These are phyloP conservation scores for Isoetes taiwanensis DNA, from an alignment of 75 land plant species.

Conservation along the genomic window DNA sequence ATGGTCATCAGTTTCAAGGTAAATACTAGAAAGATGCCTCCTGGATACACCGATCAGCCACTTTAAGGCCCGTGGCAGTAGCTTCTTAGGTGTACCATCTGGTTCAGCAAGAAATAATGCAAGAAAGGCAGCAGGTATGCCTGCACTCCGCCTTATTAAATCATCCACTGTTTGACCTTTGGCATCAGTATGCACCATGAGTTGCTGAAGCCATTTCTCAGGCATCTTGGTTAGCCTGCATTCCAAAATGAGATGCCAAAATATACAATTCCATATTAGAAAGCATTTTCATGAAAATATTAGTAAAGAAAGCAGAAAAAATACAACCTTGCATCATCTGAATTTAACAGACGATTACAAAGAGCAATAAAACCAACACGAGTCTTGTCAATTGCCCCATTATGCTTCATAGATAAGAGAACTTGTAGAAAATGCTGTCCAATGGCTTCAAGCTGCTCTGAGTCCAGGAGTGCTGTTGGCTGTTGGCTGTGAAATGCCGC, in stretches of 20 bases:
- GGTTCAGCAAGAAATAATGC: constrained; percentile 92
- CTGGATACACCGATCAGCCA: constrained; percentile 71
- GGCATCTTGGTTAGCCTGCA: constrained; percentile 80
- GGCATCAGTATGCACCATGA: constrained; percentile 59
- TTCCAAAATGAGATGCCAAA: too few relatives aligned
- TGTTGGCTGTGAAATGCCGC: neutral
- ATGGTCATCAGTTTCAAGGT: too few relatives aligned
- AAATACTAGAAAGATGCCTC: too few relatives aligned
- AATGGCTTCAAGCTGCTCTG: constrained; percentile 66
- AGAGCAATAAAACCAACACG: constrained; percentile 97
- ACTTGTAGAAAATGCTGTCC: constrained; percentile 90
- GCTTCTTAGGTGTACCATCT: constrained; percentile 90
- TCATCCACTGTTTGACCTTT: constrained; percentile 93
- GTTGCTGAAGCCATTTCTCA: constrained; percentile 82
- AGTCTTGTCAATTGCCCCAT: constrained; percentile 99
- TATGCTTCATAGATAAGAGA: constrained; percentile 93
- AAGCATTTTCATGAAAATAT: too few relatives aligned
- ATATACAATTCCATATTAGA: too few relatives aligned
- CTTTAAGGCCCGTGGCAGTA: constrained; percentile 65
- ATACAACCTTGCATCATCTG: constrained; percentile 82
- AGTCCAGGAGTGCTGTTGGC: constrained; percentile 38
- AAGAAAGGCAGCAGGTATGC: constrained; percentile 91
- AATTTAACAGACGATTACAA: constrained; percentile 90
- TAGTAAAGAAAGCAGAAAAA: too few relatives aligned
- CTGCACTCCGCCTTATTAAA: constrained; percentile 88